Evolutionary conservation across 2,329 filamentous ascomycete genomes (phyloP).

Genomic region (Epichloe baconii): DNA sequence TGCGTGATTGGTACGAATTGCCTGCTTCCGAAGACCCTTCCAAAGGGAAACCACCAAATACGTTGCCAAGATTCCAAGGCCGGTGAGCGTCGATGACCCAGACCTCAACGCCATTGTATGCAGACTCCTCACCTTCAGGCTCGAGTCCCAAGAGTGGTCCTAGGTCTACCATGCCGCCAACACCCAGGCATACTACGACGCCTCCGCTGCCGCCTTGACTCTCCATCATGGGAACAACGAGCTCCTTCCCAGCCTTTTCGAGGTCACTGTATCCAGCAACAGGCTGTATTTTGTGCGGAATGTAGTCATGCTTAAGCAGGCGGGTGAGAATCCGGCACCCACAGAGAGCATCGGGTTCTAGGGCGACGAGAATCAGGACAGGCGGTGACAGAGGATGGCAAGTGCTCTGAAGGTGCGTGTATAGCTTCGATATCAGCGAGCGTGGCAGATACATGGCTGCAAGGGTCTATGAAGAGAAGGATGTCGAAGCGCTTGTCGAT

Average conservation of each 20-base stretch:
- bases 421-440: conserved; percentile 76
- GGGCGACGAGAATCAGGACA: conserved; percentile 79
- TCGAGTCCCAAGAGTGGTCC: conserved; percentile 62
- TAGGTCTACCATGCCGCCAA: conserved; percentile 83
- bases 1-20: conserved; percentile 34
- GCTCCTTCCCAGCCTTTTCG: conserved; percentile 60
- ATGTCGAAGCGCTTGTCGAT: conserved; percentile 8
- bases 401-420: conserved; percentile 73
- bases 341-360: conserved; percentile 91
- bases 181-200: conserved; percentile 81
- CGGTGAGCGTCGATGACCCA: conserved; percentile 88
- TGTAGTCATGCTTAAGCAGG: conserved; percentile 94
- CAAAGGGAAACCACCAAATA: conserved; percentile 64
- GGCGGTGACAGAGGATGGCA: conserved; percentile 85
- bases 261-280: conserved; percentile 88
- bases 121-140: conserved; percentile 48
- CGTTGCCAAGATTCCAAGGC: conserved; percentile 89
- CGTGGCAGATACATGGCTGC: conserved; percentile 84
- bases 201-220: conserved; percentile 74
- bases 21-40: conserved; percentile 36
- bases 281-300: conserved; percentile 93
- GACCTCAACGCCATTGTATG: conserved; percentile 76
- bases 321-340: conserved; percentile 87
- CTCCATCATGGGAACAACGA: conserved; percentile 78
- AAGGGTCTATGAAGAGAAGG: conserved; percentile 17